phyloP scores from a whole-genome alignment of 2,329 filamentous ascomycete genomes.

The Emericellopsis cladophorae region DNA sequence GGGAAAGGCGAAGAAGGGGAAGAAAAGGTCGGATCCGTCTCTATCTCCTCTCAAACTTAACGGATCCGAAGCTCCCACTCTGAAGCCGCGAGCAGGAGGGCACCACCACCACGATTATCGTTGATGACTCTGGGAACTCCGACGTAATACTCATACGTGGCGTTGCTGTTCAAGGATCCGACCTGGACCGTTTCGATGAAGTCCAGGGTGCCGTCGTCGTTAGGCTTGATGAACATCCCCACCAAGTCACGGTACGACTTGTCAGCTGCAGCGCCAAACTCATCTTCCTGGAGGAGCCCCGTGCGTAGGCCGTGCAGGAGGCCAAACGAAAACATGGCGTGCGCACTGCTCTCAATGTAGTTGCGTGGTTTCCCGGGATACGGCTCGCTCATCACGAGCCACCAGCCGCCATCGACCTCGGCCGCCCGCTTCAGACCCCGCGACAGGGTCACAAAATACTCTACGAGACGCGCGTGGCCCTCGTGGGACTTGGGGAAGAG shows the following conservation, averaged over 20 bases:
- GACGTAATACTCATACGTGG: constrained; percentile 1
- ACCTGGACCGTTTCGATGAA: constrained; percentile 40
- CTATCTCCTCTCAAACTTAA: too few species aligned
- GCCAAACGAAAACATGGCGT: constrained; percentile 44
- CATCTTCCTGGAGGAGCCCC: constrained; percentile 11
- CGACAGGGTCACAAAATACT: constrained; percentile 26
- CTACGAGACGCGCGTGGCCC: constrained; percentile 19
- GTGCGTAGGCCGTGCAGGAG: constrained; percentile 28
- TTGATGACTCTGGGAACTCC: constrained; percentile 2
- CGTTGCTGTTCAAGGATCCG: constrained; percentile 28
- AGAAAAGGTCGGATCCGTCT: too few species aligned
- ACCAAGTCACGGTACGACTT: constrained; percentile 21
- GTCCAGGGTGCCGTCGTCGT: constrained; percentile 32
- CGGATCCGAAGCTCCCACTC: constrained; percentile 1
- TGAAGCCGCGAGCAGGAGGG: constrained; percentile 1
- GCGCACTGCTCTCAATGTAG: constrained; percentile 47
- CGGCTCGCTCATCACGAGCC: constrained; percentile 39
- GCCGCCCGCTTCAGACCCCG: constrained; percentile 26
- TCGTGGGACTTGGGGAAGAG: constrained; percentile 24
- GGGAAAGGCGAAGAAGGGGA: too few species aligned
- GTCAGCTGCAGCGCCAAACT: constrained; percentile 9
- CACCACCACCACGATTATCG: constrained; percentile 2
- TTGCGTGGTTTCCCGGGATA: constrained; percentile 36
- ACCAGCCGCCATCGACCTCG: constrained; percentile 38
- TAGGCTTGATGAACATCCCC: constrained; percentile 29